Evolutionary conservation across 768 basidiomycete genomes (phyloP).

Genomic region (Saitozyma podzolica): DNA sequence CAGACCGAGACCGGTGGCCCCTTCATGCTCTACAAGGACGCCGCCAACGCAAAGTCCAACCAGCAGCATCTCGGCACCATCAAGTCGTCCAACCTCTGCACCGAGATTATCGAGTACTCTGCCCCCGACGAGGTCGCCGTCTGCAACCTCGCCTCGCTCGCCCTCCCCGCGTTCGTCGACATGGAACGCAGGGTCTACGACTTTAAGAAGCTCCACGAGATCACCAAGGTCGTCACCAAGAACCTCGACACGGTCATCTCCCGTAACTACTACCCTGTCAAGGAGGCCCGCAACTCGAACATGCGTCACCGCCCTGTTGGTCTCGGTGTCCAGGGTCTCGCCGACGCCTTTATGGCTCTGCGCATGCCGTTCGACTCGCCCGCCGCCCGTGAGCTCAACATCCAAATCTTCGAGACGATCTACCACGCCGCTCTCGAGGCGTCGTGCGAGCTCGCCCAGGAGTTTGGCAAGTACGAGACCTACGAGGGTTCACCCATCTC

Average conservation of each 20-base stretch:
- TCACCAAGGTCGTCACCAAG: constrained; percentile 84
- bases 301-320: constrained; percentile 97
- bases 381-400: constrained; percentile 82
- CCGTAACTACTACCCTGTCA: constrained; percentile 89
- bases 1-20: constrained; percentile 99
- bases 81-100: constrained; percentile 98
- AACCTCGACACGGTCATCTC: constrained; percentile 69
- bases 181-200: constrained; percentile 70
- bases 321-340: constrained; percentile 94
- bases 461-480: constrained; percentile 80
- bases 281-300: constrained; percentile 88
- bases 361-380: constrained; percentile 92
- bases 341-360: constrained; percentile 96
- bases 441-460: constrained; percentile 78
- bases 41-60: constrained; percentile 95
- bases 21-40: constrained; percentile 98
- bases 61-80: constrained; percentile 98
- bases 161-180: constrained; percentile 85
- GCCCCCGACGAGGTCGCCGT: constrained; percentile 96
- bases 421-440: constrained; percentile 93
- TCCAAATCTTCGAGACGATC: constrained; percentile 97
- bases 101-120: constrained; percentile 98
- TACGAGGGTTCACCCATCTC: constrained; percentile 89
- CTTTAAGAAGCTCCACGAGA: constrained; percentile 92
- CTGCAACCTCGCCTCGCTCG: constrained; percentile 96